Conservation (phyloP, 2,329 filamentous ascomycete genomes). For the Coniochaeta ligniaria region DNA sequence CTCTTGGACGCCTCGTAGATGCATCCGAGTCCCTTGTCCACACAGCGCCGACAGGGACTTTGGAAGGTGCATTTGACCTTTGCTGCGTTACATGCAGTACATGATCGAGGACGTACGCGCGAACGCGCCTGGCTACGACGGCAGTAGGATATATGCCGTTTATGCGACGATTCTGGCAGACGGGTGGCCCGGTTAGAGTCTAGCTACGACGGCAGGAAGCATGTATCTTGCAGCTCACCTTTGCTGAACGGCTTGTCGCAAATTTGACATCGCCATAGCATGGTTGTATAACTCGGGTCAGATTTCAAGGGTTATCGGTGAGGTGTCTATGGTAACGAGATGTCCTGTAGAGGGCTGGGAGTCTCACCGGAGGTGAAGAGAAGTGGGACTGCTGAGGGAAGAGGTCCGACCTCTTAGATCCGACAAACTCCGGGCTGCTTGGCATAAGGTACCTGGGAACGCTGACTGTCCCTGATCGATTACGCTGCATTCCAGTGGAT, state of each 20-base stretch:
- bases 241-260: neutral
- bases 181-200: neutral
- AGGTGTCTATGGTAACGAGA: neutral
- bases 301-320: neutral
- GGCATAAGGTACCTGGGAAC: no score
- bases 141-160: conserved; percentile 15
- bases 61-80: conserved; percentile 16
- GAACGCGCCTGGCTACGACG: conserved; percentile 8
- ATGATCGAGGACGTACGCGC: conserved; percentile 11
- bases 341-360: no score
- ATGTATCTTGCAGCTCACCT: neutral
- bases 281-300: neutral
- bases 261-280: neutral
- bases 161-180: neutral
- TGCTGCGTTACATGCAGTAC: conserved; percentile 13
- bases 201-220: neutral
- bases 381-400: neutral
- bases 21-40: conserved; percentile 12
- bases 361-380: neutral
- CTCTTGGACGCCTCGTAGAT: conserved; percentile 8
- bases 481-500: no score
- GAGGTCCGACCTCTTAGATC: no score
- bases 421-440: no score
- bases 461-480: no score
- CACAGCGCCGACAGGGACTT: conserved; percentile 12